Evolutionary conservation across 257 asterid species (phyloP), one percentile per base, ranked within the genome.

Genomic region (Capsicum rhomboideum): DNA sequence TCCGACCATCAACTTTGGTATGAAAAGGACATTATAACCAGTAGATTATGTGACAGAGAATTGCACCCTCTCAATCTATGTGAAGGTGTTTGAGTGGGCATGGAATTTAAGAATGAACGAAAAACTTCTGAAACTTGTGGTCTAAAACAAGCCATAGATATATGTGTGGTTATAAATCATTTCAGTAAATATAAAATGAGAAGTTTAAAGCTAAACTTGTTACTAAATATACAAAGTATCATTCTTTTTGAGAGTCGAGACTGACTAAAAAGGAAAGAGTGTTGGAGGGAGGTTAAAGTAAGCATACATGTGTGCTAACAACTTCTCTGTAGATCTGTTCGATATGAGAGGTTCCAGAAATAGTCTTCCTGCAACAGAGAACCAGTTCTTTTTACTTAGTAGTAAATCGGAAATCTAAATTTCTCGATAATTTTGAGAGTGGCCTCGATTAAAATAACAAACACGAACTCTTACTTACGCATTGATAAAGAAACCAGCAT

Each of bases 221-320:
- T 63, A 63, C 67, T 58, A 21, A 21, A 58, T 58, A 21, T 21
- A 59, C 3, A 59, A 61, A 23, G 9, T 11, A 16, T 63, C 40
- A 63, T 64, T 64, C 28, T n/a, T n/a, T n/a, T n/a, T n/a, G n/a
- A n/a, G n/a, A 28, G 6, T 28, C 12, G 2, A 64, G 0, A 63
- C n/a, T 2, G 2, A 14, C 72, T 64, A 64, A 28, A 64, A 11
- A 64, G n/a, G 12, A n/a, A 64, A 28, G 42, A 63, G 1, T 63
- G 11, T 34, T 34, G 37, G 5, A 34, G 4, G 37, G 37, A 34
- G 37, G n/a, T n/a, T n/a, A n/a, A n/a, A n/a, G n/a, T n/a, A 34
- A 5, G 4, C 37, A 34, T 90, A 94, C 99, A 86, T 96, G 99
- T 23, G 98, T 94, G 52, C 84, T 79, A 31, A 90, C 97, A 59